Percentiles rank a stretch among this genome's conserved stretches.
Conservation (phyloP, 2,329 filamentous ascomycete species). For the Trichophaea hybrida region DNA sequence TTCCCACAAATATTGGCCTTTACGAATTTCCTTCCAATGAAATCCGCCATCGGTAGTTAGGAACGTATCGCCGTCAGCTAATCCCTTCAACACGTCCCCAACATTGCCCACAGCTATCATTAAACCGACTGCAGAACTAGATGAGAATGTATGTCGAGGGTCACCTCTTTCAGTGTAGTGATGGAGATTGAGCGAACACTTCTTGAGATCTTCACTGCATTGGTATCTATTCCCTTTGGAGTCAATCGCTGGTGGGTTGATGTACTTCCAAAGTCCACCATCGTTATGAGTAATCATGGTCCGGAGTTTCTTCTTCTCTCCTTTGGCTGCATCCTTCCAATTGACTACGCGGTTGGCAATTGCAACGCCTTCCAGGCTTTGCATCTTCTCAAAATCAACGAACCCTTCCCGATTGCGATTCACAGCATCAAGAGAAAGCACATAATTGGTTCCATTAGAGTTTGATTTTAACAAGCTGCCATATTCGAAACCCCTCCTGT, state of each 20-base stretch:
- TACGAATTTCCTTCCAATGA: constrained; percentile 70
- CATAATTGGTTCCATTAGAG: constrained; percentile 92
- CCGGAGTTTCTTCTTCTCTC: constrained; percentile 62
- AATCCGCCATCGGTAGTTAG: constrained; percentile 85
- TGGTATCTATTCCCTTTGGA: constrained; percentile 54
- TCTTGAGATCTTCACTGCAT: constrained; percentile 49
- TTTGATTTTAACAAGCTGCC: constrained; percentile 95
- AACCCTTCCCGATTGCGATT: constrained; percentile 65
- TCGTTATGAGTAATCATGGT: constrained; percentile 95
- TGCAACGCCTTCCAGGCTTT: constrained; percentile 77
- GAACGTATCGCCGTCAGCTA: constrained; percentile 71
- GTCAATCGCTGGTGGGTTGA: constrained; percentile 58
- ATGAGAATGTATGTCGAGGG: constrained; percentile 72
- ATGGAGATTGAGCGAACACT: constrained; percentile 77
- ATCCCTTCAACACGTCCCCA: constrained; percentile 51
- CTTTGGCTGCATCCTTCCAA: constrained; percentile 45
- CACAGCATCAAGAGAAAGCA: constrained; percentile 64
- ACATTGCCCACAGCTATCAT: constrained; percentile 91
- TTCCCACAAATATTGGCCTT: constrained; percentile 83
- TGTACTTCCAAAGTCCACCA: constrained; percentile 67
- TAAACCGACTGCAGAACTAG: constrained; percentile 71
- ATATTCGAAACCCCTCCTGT: constrained; percentile 49
- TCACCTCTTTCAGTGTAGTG: constrained; percentile 85
- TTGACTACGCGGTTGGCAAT: constrained; percentile 79
- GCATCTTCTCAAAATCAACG: constrained; percentile 93